A percentile compares a stretch with the other conserved stretches of the same genome.
These are phyloP conservation scores for Musa balbisiana DNA, from an alignment of 202 grass and related monocot genomes.

Conservation along the genomic window DNA sequence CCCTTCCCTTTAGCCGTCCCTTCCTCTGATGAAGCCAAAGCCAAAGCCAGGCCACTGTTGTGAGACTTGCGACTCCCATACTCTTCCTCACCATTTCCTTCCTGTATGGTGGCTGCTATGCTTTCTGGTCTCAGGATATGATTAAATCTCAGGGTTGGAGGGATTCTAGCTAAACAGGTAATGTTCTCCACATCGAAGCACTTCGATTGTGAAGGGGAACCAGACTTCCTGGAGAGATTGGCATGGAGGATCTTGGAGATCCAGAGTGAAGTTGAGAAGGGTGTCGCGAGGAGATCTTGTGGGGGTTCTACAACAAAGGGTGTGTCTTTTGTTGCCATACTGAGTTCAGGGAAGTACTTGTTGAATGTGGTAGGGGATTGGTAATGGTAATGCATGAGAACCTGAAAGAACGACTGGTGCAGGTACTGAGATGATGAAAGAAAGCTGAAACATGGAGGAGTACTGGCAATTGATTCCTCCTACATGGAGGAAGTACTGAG, in stretches of 20 bases:
- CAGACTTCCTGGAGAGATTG: background rate
- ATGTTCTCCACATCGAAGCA: background rate
- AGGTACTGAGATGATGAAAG: background rate
- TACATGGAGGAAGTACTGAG: too few species aligned
- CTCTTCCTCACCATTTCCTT: background rate
- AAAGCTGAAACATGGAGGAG: background rate
- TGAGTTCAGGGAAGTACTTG: constrained; percentile 6
- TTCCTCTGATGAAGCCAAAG: too few species aligned
- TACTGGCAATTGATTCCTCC: too few species aligned
- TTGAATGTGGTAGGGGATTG: background rate
- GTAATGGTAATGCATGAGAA: background rate
- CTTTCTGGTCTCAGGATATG: background rate
- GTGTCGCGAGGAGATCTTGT: background rate
- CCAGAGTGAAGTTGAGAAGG: constrained; percentile 3
- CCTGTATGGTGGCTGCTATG: background rate
- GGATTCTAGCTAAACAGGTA: background rate
- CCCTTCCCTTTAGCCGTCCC: constrained; percentile 9
- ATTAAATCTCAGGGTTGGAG: background rate
- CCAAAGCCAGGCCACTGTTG: background rate
- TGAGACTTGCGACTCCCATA: background rate
- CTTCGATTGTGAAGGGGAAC: background rate
- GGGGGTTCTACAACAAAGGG: background rate
- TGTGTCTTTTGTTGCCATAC: background rate
- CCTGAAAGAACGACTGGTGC: background rate
- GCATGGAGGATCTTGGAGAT: background rate